Conservation (phyloP, 2,329 filamentous ascomycete genomes). For the Alternaria gansuensis region DNA sequence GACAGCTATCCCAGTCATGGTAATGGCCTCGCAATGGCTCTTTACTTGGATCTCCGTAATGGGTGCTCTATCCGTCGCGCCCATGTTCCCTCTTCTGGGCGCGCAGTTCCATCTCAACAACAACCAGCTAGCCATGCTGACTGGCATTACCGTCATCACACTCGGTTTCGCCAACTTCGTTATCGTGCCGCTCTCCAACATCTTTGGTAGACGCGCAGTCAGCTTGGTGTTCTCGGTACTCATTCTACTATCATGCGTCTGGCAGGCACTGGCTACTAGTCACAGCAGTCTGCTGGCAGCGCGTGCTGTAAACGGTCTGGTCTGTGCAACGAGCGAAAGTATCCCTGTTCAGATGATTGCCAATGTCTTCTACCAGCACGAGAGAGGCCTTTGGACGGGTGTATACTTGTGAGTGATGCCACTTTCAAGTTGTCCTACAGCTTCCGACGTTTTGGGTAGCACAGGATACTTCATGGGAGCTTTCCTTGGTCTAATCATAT, state of each 20-base stretch:
- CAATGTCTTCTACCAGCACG: slow-evolving; percentile 58
- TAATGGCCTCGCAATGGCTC: slow-evolving; percentile 52
- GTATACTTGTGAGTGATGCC: slow-evolving; percentile 48
- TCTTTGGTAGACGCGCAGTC: slow-evolving; percentile 55
- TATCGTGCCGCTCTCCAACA: slow-evolving; percentile 57
- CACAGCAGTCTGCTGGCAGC: slow-evolving; percentile 56
- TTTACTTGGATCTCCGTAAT: slow-evolving; percentile 57
- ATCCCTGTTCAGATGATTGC: slow-evolving; percentile 57
- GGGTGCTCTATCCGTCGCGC: slow-evolving; percentile 55
- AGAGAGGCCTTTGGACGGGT: slow-evolving; percentile 54
- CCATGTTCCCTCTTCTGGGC: slow-evolving; percentile 56
- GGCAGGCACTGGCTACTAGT: slow-evolving; percentile 56
- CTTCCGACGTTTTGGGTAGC: slow-evolving; percentile 28
- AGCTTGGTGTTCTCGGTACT: slow-evolving; percentile 54
- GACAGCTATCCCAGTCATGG: slow-evolving; percentile 37
- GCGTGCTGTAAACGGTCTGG: slow-evolving; percentile 55
- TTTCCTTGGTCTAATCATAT: slow-evolving; percentile 57
- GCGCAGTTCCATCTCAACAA: slow-evolving; percentile 54
- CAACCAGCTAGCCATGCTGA: slow-evolving; percentile 54
- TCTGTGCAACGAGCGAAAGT: slow-evolving; percentile 56
- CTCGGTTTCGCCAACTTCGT: slow-evolving; percentile 58
- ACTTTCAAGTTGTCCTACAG: no score
- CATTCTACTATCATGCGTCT: slow-evolving; percentile 55
- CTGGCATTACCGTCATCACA: slow-evolving; percentile 57
- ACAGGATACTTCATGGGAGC: slow-evolving; percentile 56